Evolutionary conservation across 2,329 filamentous ascomycete genomes (phyloP).

Genomic region (Claviceps quebecensis): DNA sequence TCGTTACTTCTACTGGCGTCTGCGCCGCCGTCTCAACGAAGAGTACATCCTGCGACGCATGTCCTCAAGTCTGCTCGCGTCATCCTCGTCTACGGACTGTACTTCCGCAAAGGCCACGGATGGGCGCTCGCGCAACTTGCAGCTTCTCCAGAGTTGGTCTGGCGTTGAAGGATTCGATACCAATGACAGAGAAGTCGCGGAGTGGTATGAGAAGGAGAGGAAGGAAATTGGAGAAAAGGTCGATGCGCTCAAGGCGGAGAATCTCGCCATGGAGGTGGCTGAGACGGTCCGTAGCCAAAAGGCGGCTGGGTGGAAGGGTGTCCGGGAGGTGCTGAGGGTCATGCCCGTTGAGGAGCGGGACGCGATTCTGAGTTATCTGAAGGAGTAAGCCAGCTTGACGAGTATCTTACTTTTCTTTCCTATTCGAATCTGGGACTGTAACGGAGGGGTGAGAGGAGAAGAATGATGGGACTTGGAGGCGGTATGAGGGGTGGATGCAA

Average conservation of each 20-base stretch:
- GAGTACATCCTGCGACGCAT: slow-evolving; percentile 94
- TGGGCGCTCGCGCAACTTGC: slow-evolving; percentile 52
- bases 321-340: slow-evolving; percentile 72
- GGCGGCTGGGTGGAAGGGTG: slow-evolving; percentile 68
- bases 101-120: slow-evolving; percentile 31
- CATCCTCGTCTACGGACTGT: slow-evolving; percentile 14
- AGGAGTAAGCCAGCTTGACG: slow-evolving; percentile 21
- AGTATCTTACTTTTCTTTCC: neutral
- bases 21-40: slow-evolving; percentile 90
- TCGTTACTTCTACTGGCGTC: slow-evolving; percentile 99
- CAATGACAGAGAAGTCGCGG: slow-evolving; percentile 70
- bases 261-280: slow-evolving; percentile 35
- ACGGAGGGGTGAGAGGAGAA: neutral
- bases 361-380: slow-evolving; percentile 52
- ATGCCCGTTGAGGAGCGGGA: slow-evolving; percentile 83
- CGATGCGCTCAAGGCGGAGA: slow-evolving; percentile 67
- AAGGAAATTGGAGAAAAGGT: slow-evolving; percentile 73
- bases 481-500: neutral
- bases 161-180: slow-evolving; percentile 61
- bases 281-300: slow-evolving; percentile 31
- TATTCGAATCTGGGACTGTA: neutral
- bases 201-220: slow-evolving; percentile 94
- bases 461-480: no score
- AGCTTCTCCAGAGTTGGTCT: slow-evolving; percentile 71
- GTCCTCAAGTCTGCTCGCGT: slow-evolving; percentile 28